These are phyloP conservation scores for Crucihimalaya himalaica DNA, from an alignment of 345 rosid species.

Conservation along the genomic window DNA sequence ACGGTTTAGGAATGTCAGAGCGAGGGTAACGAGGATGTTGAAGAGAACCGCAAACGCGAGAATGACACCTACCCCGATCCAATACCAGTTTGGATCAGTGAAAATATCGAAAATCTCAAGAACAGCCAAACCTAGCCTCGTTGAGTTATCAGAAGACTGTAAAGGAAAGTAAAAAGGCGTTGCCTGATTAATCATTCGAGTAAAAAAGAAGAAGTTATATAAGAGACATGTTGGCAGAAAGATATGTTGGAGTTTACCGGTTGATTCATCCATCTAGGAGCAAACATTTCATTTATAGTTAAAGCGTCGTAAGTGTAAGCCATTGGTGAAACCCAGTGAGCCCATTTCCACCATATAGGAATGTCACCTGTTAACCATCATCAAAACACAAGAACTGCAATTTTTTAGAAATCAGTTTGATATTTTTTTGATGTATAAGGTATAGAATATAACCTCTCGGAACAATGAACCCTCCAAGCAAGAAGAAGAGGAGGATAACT, in stretches of 20 bases:
- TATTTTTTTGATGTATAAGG: not conserved
- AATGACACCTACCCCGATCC: conserved; percentile 73
- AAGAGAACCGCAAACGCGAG: conserved; percentile 68
- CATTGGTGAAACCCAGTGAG: conserved; percentile 88
- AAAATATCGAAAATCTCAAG: conserved; percentile 55
- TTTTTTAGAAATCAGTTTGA: not conserved
- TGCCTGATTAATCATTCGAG: not conserved
- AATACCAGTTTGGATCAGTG: conserved; percentile 67
- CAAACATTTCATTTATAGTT: conserved; percentile 68
- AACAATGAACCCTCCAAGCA: conserved; percentile 85
- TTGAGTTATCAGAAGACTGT: conserved; percentile 59
- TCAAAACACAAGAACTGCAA: not conserved
- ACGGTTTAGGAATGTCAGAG: conserved; percentile 73
- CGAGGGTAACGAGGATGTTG: conserved; percentile 69
- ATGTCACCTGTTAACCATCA: conserved; percentile 52
- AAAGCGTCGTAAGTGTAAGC: conserved; percentile 71
- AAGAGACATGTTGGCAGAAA: not conserved
- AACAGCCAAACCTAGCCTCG: conserved; percentile 61
- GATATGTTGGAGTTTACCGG: conserved; percentile 36
- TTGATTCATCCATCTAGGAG: conserved; percentile 85
- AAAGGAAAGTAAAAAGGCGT: not conserved
- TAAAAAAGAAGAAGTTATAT: not conserved
- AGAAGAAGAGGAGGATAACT: conserved; percentile 63
- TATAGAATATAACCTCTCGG: conserved; percentile 53
- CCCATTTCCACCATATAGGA: conserved; percentile 92